Conservation (phyloP, 164 flowering plant genomes). For the Umbellularia californica region DNA sequence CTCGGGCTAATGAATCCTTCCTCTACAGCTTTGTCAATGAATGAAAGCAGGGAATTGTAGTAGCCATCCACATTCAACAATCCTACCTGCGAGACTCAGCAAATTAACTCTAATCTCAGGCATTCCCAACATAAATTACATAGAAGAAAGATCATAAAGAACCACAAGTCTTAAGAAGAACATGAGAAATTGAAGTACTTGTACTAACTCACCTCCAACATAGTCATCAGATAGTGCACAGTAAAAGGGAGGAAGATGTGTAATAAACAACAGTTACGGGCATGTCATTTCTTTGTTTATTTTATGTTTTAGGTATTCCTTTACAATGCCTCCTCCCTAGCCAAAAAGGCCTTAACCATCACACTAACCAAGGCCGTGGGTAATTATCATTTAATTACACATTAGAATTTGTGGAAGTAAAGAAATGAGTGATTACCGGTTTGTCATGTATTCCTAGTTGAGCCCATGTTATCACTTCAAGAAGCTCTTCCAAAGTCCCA, state of each 20-base stretch:
- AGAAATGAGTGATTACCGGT: constrained; percentile 36
- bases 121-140: neutral
- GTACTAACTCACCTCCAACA: too few relatives aligned
- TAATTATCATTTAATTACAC: neutral
- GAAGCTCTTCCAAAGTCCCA: constrained; percentile 70
- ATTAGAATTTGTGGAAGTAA: neutral
- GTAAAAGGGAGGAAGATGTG: too few relatives aligned
- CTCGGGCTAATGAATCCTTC: constrained; percentile 65
- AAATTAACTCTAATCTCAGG: neutral
- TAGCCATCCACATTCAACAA: constrained; percentile 75
- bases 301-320: too few relatives aligned
- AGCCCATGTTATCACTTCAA: constrained; percentile 75
- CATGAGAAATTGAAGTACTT: too few relatives aligned
- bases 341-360: too few relatives aligned
- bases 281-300: too few relatives aligned
- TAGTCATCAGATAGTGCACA: too few relatives aligned
- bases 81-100: constrained; percentile 45
- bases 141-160: neutral
- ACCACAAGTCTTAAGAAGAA: neutral
- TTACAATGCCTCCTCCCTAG: too few relatives aligned
- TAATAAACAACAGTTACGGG: too few relatives aligned
- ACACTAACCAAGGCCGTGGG: neutral
- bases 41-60: constrained; percentile 63
- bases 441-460: constrained; percentile 73
- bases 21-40: constrained; percentile 75